Percentiles rank a stretch among this genome's conserved stretches.
Conservation (phyloP, 2,329 filamentous ascomycete genomes). For the Tolypocladium cylindrosporum region DNA sequence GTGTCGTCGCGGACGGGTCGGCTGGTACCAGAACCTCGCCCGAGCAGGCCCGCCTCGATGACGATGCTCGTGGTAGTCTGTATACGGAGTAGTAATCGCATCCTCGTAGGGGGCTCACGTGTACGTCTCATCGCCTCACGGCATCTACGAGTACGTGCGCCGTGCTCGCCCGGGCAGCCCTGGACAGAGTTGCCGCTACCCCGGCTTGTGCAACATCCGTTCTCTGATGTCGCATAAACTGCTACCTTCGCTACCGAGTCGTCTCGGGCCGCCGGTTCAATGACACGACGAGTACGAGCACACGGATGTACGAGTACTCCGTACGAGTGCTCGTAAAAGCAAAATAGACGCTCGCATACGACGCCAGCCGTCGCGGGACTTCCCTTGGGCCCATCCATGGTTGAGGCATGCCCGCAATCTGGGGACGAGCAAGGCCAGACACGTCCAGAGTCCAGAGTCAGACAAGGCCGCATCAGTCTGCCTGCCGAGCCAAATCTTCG, state of each 20-base stretch:
- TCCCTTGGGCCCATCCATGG: neutral
- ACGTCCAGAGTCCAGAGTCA: neutral
- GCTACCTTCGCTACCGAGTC: neutral
- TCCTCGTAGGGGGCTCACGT: neutral
- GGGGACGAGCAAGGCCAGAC: neutral
- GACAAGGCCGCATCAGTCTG: neutral
- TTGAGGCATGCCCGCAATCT: neutral
- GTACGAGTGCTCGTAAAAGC: neutral
- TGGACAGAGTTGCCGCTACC: neutral
- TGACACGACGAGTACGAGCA: neutral
- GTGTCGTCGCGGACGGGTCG: neutral
- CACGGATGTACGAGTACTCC: no score
- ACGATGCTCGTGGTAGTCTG: neutral
- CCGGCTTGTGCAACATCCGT: neutral
- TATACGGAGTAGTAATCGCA: neutral
- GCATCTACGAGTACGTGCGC: neutral
- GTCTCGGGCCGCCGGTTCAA: neutral
- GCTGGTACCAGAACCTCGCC: neutral
- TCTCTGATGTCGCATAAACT: neutral
- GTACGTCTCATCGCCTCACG: no score
- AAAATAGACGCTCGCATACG: neutral
- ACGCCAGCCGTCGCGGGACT: neutral
- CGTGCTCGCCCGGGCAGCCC: neutral
- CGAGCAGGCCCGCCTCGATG: neutral
- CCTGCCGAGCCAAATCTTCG: slow-evolving; percentile 1